Evolutionary conservation across 164 flowering plant genomes (phyloP).

Genomic region (Macadamia integrifolia): DNA sequence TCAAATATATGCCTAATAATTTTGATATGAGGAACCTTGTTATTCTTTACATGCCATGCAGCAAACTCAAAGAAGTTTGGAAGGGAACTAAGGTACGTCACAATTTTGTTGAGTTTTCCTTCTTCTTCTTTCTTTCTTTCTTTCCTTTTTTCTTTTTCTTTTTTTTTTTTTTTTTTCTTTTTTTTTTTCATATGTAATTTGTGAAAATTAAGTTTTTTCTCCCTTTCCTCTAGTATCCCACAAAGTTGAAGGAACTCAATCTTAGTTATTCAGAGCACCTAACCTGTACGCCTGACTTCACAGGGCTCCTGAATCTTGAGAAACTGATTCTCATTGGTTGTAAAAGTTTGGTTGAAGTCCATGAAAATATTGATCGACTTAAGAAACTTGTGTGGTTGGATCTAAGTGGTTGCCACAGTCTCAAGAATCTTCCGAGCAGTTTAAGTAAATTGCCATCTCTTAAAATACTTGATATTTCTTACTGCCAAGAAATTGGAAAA

Average conservation of each 20-base stretch:
- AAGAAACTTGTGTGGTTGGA: not conserved
- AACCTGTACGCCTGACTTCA: too few species aligned
- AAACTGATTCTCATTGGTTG: slow-evolving; percentile 9
- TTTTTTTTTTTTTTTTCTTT: too few species aligned
- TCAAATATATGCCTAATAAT: slow-evolving; percentile 11
- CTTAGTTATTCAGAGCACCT: too few species aligned
- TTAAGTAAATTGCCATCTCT: slow-evolving; percentile 7
- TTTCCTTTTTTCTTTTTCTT: too few species aligned
- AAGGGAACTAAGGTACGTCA: not conserved
- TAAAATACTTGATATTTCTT: not conserved
- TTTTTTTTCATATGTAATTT: too few species aligned
- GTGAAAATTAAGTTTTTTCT: not conserved
- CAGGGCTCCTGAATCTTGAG: too few species aligned
- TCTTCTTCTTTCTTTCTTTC: too few species aligned
- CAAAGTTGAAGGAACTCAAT: too few species aligned
- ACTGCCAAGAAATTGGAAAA: slow-evolving; percentile 7
- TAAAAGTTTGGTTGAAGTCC: slow-evolving; percentile 9
- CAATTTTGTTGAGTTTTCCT: too few species aligned
- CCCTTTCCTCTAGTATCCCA: too few species aligned
- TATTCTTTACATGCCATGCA: not conserved
- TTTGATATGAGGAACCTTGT: slow-evolving; percentile 3
- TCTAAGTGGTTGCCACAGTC: not conserved
- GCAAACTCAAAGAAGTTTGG: slow-evolving; percentile 2
- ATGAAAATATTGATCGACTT: slow-evolving; percentile 4
- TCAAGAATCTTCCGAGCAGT: slow-evolving; percentile 3